phyloP scores from a whole-genome alignment of 2,329 filamentous ascomycete species.

The Fusarium duplospermum region DNA sequence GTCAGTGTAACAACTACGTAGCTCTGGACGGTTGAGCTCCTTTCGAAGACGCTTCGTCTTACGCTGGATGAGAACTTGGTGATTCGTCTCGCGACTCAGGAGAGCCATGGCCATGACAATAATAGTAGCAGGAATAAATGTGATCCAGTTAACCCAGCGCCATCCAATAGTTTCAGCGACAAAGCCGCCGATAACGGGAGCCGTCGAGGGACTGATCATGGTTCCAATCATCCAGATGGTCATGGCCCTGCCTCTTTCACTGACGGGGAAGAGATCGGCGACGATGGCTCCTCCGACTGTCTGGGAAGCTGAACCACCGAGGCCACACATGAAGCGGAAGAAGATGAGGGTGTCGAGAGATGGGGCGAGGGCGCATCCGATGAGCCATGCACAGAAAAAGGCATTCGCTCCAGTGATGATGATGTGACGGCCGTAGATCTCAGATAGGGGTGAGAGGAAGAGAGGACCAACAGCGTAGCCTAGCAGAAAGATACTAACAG shows the following conservation, averaged over 20 bases:
- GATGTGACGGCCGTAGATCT: conserved; percentile 72
- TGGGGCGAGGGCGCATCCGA: conserved; percentile 72
- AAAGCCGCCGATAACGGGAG: conserved; percentile 62
- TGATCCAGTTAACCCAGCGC: conserved; percentile 66
- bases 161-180: conserved; percentile 62
- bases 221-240: conserved; percentile 67
- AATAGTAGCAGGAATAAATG: conserved; percentile 57
- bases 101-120: conserved; percentile 42
- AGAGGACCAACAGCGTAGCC: conserved; percentile 70
- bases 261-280: conserved; percentile 63
- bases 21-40: conserved; percentile 57
- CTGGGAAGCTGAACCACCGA: conserved; percentile 67
- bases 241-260: conserved; percentile 60
- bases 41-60: conserved; percentile 59
- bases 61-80: conserved; percentile 61
- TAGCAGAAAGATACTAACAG: conserved; percentile 71
- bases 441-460: conserved; percentile 67
- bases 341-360: conserved; percentile 65
- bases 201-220: conserved; percentile 65
- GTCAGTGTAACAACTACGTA: conserved; percentile 60
- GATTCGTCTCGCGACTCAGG: conserved; percentile 54
- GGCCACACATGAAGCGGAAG: conserved; percentile 69
- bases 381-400: conserved; percentile 71
- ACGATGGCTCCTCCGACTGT: conserved; percentile 67
- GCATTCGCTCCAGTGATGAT: conserved; percentile 68